These are phyloP conservation scores for Centrapalus pauciflorus DNA, from an alignment of 129 eudicot species.

Conservation along the genomic window DNA sequence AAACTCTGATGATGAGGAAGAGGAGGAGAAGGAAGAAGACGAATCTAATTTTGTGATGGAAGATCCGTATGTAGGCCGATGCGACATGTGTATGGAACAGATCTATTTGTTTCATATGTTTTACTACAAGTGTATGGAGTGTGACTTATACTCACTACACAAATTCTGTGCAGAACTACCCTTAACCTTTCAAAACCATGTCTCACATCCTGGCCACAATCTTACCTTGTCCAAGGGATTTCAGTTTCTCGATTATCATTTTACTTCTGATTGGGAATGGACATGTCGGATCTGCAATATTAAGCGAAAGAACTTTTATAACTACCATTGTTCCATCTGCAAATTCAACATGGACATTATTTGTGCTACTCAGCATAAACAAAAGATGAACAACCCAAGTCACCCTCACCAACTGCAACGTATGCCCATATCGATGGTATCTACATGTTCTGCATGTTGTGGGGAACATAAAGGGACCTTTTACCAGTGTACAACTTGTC, in stretches of 20 bases:
- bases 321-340: not conserved
- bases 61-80: not conserved
- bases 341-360: not conserved
- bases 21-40: too few species aligned
- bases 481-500: not conserved
- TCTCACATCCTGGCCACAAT: not conserved
- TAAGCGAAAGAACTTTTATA: not conserved
- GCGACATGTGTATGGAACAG: not conserved
- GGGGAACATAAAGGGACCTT: not conserved
- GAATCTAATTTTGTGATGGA: not conserved
- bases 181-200: not conserved
- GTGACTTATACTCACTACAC: not conserved
- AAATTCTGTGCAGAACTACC: not conserved
- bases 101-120: not conserved
- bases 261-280: not conserved
- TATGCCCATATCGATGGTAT: not conserved
- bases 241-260: not conserved
- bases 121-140: not conserved
- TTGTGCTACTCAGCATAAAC: not conserved
- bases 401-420: constrained; percentile 11
- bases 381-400: not conserved
- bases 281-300: not conserved
- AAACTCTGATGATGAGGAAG: too few species aligned
- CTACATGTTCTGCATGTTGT: not conserved
- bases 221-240: not conserved